Evolutionary conservation across 768 basidiomycete species (phyloP).

Genomic region (Sistotremastrum suecicum): DNA sequence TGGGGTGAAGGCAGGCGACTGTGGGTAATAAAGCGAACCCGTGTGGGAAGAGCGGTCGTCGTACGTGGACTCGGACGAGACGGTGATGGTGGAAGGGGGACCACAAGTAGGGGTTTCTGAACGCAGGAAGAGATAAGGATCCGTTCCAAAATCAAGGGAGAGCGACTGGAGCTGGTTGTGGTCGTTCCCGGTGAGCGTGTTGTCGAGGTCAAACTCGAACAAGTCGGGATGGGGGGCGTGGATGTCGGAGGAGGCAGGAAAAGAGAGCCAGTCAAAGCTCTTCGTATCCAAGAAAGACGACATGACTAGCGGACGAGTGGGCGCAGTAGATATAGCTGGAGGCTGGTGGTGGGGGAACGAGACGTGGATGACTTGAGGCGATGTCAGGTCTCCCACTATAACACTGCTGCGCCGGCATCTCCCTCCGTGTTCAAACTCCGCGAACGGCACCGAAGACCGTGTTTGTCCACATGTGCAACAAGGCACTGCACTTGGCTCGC

Average conservation of each 20-base stretch:
- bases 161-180: slow-evolving; percentile 41
- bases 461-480: too few species aligned
- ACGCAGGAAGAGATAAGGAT: slow-evolving; percentile 7
- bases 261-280: slow-evolving; percentile 38
- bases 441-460: too few species aligned
- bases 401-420: too few species aligned
- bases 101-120: slow-evolving; percentile 24
- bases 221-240: slow-evolving; percentile 67
- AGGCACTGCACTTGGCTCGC: too few species aligned
- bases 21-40: slow-evolving; percentile 52
- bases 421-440: too few species aligned
- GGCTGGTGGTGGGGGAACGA: too few species aligned
- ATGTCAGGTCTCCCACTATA: too few species aligned
- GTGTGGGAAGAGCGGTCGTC: slow-evolving; percentile 55
- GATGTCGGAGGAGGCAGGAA: slow-evolving; percentile 55
- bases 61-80: slow-evolving; percentile 64
- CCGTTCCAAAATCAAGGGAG: background rate
- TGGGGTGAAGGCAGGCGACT: slow-evolving; percentile 30
- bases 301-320: too few species aligned
- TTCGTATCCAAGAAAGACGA: background rate
- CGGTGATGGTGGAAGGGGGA: slow-evolving; percentile 66
- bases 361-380: too few species aligned
- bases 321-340: too few species aligned
- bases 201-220: slow-evolving; percentile 74
- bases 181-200: slow-evolving; percentile 52